phyloP scores from a whole-genome alignment of 371 early-diverging fungal species.

The Chytridium lagenaria region DNA sequence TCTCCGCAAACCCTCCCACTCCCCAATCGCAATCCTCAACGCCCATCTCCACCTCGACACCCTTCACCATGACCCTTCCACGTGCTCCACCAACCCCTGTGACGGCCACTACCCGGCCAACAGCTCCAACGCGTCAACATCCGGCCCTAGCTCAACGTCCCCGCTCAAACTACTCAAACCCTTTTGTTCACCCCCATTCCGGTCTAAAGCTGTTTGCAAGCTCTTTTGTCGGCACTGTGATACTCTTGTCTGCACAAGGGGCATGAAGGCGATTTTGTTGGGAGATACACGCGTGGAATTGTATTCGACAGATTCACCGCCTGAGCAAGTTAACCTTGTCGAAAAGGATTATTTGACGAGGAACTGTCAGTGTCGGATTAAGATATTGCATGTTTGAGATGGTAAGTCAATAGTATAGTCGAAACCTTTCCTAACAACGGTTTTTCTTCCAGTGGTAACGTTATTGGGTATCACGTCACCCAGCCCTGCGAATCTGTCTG shows the following conservation, averaged over 20 bases:
- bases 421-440: background rate
- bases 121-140: too few relatives aligned
- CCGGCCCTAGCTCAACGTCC: too few relatives aligned
- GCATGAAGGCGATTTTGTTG: constrained; percentile 60
- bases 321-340: constrained; percentile 53
- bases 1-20: too few relatives aligned
- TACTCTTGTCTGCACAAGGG: constrained; percentile 46
- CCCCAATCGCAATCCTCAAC: too few relatives aligned
- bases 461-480: constrained; percentile 94
- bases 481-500: constrained; percentile 92
- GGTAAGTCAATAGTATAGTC: constrained; percentile 26
- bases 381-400: constrained; percentile 55
- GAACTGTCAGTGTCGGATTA: constrained; percentile 56
- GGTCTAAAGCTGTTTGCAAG: constrained; percentile 56
- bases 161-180: too few relatives aligned
- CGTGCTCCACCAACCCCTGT: too few relatives aligned
- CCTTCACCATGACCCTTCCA: too few relatives aligned
- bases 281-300: constrained; percentile 58
- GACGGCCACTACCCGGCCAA: too few relatives aligned
- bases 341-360: constrained; percentile 55
- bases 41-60: too few relatives aligned
- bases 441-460: constrained; percentile 76
- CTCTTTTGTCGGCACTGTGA: constrained; percentile 56
- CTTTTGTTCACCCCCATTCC: constrained; percentile 57
- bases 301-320: constrained; percentile 58